Evolutionary conservation across 2,329 filamentous ascomycete genomes (phyloP).

Genomic region (Sclerotinia trifoliorum): DNA sequence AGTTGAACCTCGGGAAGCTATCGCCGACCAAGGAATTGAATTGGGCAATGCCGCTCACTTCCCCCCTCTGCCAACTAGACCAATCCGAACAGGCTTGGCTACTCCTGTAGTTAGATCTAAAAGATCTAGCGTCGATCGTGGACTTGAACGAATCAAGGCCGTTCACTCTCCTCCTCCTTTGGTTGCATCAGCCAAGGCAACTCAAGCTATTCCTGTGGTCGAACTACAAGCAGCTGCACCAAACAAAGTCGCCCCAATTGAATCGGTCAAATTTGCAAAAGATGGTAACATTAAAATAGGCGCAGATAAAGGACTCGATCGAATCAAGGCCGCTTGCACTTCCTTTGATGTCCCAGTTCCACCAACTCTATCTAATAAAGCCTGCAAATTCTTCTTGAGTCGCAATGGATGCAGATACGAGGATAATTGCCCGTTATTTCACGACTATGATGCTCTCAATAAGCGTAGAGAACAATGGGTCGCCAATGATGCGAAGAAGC

Average conservation of each 20-base stretch:
- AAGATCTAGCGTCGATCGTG: background rate
- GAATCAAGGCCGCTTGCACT: no score
- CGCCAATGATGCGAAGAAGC: background rate
- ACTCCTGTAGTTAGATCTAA: background rate
- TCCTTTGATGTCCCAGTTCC: background rate
- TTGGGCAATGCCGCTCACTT: background rate
- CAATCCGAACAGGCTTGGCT: background rate
- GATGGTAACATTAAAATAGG: no score
- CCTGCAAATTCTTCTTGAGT: background rate
- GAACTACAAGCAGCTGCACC: no score
- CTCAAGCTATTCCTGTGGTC: no score
- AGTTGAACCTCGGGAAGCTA: no score
- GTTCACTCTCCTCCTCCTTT: background rate
- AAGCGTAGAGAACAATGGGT: background rate
- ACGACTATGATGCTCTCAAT: background rate
- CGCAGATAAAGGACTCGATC: no score
- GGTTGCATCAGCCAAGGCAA: no score
- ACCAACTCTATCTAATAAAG: background rate
- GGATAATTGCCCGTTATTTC: background rate
- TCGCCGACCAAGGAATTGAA: background rate
- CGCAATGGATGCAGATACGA: background rate
- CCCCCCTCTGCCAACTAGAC: no score
- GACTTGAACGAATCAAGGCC: background rate
- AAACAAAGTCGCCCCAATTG: background rate
- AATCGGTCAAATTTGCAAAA: background rate